Conservation (phyloP, 2,329 filamentous ascomycete species). For the Phaeophleospora eucalypticola region DNA sequence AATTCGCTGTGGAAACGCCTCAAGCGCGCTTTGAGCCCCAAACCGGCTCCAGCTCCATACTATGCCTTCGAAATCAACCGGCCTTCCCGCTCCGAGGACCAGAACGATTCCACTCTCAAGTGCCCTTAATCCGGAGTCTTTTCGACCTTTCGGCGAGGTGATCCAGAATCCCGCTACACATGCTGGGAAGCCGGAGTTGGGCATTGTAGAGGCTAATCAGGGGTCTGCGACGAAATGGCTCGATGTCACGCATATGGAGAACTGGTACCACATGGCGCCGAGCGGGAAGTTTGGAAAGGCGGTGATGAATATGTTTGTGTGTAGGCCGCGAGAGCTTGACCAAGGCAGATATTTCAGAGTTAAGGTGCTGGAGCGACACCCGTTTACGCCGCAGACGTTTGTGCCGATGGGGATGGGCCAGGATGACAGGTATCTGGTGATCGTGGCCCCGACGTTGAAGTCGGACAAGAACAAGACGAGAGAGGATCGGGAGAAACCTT, state of each 20-base stretch:
- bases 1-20: slow-evolving; percentile 8
- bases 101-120: slow-evolving; percentile 51
- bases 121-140: slow-evolving; percentile 65
- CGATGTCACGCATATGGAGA: slow-evolving; percentile 67
- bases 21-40: slow-evolving; percentile 7
- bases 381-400: slow-evolving; percentile 92
- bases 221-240: slow-evolving; percentile 83
- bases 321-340: slow-evolving; percentile 59
- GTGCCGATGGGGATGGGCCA: slow-evolving; percentile 63
- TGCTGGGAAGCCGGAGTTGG: slow-evolving; percentile 28
- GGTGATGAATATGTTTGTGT: slow-evolving; percentile 86
- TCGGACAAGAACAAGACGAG: slow-evolving; percentile 22
- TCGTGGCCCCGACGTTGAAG: slow-evolving; percentile 76
- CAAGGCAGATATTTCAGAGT: slow-evolving; percentile 56
- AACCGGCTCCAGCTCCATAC: slow-evolving; percentile 6
- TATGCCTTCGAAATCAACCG: slow-evolving; percentile 12
- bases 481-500: slow-evolving; percentile 7
- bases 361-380: slow-evolving; percentile 79
- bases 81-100: slow-evolving; percentile 26
- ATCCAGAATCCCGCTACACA: slow-evolving; percentile 59
- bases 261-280: slow-evolving; percentile 66
- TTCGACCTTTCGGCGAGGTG: slow-evolving; percentile 78
- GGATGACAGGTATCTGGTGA: slow-evolving; percentile 68
- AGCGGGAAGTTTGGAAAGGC: slow-evolving; percentile 55
- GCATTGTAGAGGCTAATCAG: slow-evolving; percentile 69